These are phyloP conservation scores for Saturnispora quitensis DNA, from an alignment of 805 yeast species.

Conservation along the genomic window DNA sequence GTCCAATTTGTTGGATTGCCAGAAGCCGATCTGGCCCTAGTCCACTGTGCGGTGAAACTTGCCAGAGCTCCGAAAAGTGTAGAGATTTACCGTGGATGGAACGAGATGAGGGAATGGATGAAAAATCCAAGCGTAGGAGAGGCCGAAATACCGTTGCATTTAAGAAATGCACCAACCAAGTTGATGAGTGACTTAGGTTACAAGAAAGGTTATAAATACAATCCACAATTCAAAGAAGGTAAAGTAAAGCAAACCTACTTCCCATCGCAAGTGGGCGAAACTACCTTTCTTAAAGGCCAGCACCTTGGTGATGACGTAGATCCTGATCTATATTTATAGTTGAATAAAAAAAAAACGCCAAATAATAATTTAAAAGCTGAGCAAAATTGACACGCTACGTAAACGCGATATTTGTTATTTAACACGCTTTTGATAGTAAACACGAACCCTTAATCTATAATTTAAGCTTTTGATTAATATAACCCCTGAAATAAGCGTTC, in stretches of 20 bases:
- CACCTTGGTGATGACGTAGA: slow-evolving; percentile 47
- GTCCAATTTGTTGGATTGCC: slow-evolving; percentile 90
- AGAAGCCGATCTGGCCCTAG: slow-evolving; percentile 81
- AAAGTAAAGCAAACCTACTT: slow-evolving; percentile 64
- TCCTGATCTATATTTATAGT: slow-evolving; percentile 27
- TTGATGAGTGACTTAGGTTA: slow-evolving; percentile 87
- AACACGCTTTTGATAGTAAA: background rate
- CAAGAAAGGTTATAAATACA: slow-evolving; percentile 77
- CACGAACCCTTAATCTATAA: background rate
- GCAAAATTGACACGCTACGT: background rate
- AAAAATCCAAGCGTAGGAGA: slow-evolving; percentile 51
- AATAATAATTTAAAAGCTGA: background rate
- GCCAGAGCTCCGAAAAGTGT: slow-evolving; percentile 84
- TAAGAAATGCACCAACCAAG: slow-evolving; percentile 90
- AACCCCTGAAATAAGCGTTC: background rate
- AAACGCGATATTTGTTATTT: background rate
- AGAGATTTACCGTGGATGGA: slow-evolving; percentile 74
- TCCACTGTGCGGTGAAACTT: slow-evolving; percentile 87
- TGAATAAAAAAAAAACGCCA: background rate
- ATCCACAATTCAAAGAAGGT: slow-evolving; percentile 72
- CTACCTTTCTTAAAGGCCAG: slow-evolving; percentile 42
- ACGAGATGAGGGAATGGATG: slow-evolving; percentile 50
- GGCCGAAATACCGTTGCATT: slow-evolving; percentile 67
- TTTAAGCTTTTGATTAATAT: background rate
- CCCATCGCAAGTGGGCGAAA: slow-evolving; percentile 48